Conservation (phyloP, 1,284 basidiomycete genomes). For the Tremellales sp. region DNA sequence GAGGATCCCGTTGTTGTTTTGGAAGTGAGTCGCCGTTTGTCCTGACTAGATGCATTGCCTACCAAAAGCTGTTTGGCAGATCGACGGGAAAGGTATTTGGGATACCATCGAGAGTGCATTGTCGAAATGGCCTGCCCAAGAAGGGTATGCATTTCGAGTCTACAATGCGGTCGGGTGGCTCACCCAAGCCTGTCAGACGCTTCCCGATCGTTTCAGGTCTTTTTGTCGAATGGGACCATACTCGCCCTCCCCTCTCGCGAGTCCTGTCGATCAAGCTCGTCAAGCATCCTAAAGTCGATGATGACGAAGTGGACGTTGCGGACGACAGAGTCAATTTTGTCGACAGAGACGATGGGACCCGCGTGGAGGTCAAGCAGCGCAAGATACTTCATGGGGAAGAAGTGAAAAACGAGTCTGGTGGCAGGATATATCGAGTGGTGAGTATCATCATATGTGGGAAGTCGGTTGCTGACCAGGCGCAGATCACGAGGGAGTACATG, state of each 20-base stretch:
- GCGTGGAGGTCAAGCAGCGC: conserved; percentile 45
- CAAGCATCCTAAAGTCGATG: conserved; percentile 28
- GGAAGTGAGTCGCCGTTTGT: conserved; percentile 40
- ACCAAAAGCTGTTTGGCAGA: conserved; percentile 39
- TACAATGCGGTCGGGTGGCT: not conserved
- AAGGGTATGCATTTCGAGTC: conserved; percentile 58
- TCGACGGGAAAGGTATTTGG: conserved; percentile 79
- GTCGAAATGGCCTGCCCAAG: conserved; percentile 79
- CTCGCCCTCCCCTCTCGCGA: conserved; percentile 60
- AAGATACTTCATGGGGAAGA: conserved; percentile 50
- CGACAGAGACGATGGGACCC: conserved; percentile 48
- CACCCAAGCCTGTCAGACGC: conserved; percentile 54
- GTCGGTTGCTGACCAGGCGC: not conserved
- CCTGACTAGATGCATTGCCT: not conserved
- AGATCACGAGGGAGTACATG: conserved; percentile 50
- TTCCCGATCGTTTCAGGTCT: conserved; percentile 88
- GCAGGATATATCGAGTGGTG: conserved; percentile 68
- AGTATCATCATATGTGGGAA: conserved; percentile 39
- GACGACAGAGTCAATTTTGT: conserved; percentile 41
- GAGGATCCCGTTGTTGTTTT: conserved; percentile 80
- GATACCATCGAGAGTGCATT: conserved; percentile 72
- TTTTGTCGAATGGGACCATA: conserved; percentile 81
- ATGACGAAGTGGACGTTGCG: conserved; percentile 31
- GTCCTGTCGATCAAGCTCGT: conserved; percentile 67
- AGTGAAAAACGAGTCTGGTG: conserved; percentile 57